Conservation (phyloP, 805 yeast species). For the Vanderwaltozyma verrucispora region DNA sequence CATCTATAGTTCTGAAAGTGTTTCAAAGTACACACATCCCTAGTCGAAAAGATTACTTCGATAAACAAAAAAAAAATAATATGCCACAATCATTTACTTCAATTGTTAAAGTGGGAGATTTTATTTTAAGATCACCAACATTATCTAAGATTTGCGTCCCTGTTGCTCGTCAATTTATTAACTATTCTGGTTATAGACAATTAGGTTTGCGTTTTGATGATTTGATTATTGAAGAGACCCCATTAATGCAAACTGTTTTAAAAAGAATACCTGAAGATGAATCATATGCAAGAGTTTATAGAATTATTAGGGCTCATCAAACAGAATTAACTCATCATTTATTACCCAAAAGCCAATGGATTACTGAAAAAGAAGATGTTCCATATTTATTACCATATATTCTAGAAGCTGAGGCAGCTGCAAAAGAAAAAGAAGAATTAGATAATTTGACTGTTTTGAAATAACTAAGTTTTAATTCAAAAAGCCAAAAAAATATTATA, state of each 20-base stretch:
- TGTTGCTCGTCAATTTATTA: conserved; percentile 60
- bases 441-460: conserved; percentile 53
- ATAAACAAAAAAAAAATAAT: background rate
- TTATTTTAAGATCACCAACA: conserved; percentile 68
- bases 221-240: conserved; percentile 77
- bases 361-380: conserved; percentile 68
- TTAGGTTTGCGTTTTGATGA: conserved; percentile 90
- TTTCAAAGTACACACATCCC: too few species aligned
- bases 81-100: conserved; percentile 47
- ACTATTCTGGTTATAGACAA: conserved; percentile 86
- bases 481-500: too few species aligned
- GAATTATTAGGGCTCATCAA: conserved; percentile 90
- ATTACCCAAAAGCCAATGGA: conserved; percentile 69
- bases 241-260: conserved; percentile 77
- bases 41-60: too few species aligned
- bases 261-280: conserved; percentile 78
- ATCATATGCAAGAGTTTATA: conserved; percentile 82
- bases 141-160: conserved; percentile 73
- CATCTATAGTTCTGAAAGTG: too few species aligned
- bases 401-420: conserved; percentile 90
- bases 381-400: conserved; percentile 82
- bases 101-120: conserved; percentile 65
- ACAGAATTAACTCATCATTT: conserved; percentile 72
- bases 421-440: conserved; percentile 75
- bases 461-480: conserved; percentile 6